These are phyloP conservation scores for Stemphylium lycopersici DNA, from an alignment of 2,329 filamentous ascomycete genomes.

Conservation along the genomic window DNA sequence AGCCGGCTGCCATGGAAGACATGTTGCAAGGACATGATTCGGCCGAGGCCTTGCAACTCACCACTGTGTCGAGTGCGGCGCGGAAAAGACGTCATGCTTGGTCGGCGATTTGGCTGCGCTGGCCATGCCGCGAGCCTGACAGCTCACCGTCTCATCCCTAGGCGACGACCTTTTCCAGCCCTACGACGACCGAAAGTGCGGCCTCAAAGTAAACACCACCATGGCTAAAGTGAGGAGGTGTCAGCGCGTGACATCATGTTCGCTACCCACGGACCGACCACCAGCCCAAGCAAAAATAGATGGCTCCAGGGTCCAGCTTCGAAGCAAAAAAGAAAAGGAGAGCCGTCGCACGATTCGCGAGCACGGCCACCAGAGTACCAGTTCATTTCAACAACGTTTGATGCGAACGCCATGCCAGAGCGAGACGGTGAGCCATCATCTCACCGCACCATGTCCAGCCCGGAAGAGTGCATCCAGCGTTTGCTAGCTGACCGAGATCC, in stretches of 20 bases:
- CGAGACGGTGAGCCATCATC: slow-evolving; percentile 6
- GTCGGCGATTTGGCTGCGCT: slow-evolving; percentile 23
- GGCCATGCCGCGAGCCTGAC: slow-evolving; percentile 29
- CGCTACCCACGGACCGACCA: slow-evolving; percentile 17
- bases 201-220: not conserved
- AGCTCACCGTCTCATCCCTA: slow-evolving; percentile 29
- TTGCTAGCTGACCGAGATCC: slow-evolving; percentile 8
- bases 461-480: not conserved
- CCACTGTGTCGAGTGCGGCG: slow-evolving; percentile 2
- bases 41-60: too few species aligned
- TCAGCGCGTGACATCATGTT: slow-evolving; percentile 31
- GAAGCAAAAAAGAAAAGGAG: slow-evolving; percentile 17
- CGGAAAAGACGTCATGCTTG: slow-evolving; percentile 19
- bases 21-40: too few species aligned
- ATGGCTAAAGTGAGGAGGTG: not conserved
- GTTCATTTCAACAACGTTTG: slow-evolving; percentile 3
- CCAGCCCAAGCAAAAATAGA: slow-evolving; percentile 10
- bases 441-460: slow-evolving; percentile 4
- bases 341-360: slow-evolving; percentile 24
- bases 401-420: not conserved
- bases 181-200: too few species aligned
- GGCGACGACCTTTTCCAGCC: too few species aligned
- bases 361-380: not conserved
- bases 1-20: not conserved
- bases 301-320: slow-evolving; percentile 19